Evolutionary conservation across 495 filamentous ascomycete species (phyloP).

Genomic region (Aspergillus sparsus): DNA sequence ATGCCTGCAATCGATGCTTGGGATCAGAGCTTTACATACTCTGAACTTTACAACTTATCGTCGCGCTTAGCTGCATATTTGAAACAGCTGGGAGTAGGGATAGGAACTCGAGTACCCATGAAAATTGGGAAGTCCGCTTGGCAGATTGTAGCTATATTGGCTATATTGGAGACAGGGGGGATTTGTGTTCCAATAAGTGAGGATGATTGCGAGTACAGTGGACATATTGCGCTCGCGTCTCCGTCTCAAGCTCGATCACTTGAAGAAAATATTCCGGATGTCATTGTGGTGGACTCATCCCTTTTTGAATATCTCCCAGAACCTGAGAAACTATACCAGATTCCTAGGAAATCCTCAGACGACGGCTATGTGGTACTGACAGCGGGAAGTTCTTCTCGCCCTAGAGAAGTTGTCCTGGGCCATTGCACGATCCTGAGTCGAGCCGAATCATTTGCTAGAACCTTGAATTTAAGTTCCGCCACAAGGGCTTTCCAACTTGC

Average conservation of each 20-base stretch:
- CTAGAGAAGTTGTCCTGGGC: conserved; percentile 42
- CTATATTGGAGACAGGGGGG: conserved; percentile 47
- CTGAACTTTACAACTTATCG: conserved; percentile 49
- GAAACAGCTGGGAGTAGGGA: conserved; percentile 39
- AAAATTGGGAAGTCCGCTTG: conserved; percentile 46
- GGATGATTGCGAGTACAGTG: conserved; percentile 29
- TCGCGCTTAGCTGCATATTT: conserved; percentile 48
- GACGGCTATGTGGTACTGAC: conserved; percentile 59
- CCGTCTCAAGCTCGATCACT: conserved; percentile 39
- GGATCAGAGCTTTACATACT: conserved; percentile 55
- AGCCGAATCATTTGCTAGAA: conserved; percentile 29
- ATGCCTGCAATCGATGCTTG: conserved; percentile 46
- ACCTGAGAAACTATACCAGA: conserved; percentile 8
- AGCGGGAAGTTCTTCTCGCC: conserved; percentile 41
- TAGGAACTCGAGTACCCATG: conserved; percentile 39
- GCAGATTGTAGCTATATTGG: conserved; percentile 42
- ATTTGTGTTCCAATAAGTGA: conserved; percentile 44
- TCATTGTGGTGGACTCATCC: conserved; percentile 40
- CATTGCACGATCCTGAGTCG: conserved; percentile 47
- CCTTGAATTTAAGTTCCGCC: not conserved
- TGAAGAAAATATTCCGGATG: conserved; percentile 40
- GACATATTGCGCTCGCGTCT: conserved; percentile 48
- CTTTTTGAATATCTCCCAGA: conserved; percentile 42
- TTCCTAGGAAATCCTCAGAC: conserved; percentile 28
- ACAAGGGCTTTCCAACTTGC: not conserved